These are phyloP conservation scores for Calonectria crousiana DNA, from an alignment of 2,329 filamentous ascomycete species.

Conservation along the genomic window DNA sequence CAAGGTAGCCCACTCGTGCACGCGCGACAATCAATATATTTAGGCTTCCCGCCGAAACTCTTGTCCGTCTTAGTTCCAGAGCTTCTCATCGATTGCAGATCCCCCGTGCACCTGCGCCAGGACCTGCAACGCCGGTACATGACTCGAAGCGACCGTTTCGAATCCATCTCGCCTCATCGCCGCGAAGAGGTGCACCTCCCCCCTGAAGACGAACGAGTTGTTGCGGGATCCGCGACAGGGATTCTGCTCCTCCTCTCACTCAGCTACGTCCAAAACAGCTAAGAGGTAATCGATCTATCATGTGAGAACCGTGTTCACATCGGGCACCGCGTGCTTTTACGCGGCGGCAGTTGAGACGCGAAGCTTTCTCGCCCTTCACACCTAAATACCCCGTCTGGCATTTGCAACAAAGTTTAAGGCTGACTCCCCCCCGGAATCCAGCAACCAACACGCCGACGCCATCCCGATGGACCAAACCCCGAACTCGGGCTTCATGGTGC, in stretches of 20 bases:
- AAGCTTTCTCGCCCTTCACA: background rate
- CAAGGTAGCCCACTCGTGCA: background rate
- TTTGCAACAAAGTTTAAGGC: background rate
- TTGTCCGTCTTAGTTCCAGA: background rate
- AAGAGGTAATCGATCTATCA: background rate
- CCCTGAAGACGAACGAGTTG: background rate
- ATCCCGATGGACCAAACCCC: background rate
- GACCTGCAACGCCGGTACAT: background rate
- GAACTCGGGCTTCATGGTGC: background rate
- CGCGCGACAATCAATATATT: constrained; percentile 7
- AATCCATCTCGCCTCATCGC: background rate
- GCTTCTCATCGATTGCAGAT: background rate
- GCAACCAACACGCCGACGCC: background rate
- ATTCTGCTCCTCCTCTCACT: background rate
- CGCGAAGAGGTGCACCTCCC: background rate
- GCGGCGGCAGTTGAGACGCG: background rate
- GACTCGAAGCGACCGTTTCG: background rate
- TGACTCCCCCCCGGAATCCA: background rate
- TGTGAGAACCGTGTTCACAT: constrained; percentile 5
- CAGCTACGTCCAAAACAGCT: background rate
- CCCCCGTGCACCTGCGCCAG: background rate
- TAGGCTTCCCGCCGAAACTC: constrained; percentile 1
- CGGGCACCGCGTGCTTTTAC: background rate
- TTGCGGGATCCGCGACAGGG: constrained; percentile 6
- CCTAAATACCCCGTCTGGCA: background rate